Percentiles rank a stretch among this genome's conserved stretches.
phyloP scores from a whole-genome alignment of 2,329 filamentous ascomycete species.

The Cercospora sp. region DNA sequence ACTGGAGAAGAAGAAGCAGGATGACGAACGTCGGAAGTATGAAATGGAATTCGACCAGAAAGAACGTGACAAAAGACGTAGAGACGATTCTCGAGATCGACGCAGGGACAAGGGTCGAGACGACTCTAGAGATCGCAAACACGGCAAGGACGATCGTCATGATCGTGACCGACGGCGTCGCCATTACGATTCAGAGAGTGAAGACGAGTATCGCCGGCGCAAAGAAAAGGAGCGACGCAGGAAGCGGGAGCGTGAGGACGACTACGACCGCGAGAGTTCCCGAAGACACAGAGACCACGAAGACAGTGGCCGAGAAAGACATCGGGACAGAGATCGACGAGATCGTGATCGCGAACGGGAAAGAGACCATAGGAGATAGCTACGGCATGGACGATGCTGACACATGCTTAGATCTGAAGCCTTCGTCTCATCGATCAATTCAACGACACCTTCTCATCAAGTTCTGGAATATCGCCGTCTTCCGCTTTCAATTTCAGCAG shows the following conservation, averaged over 20 bases:
- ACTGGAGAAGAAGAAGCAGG: conserved; percentile 46
- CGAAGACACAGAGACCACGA: conserved; percentile 30
- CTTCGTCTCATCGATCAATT: not conserved
- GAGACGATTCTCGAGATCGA: conserved; percentile 21
- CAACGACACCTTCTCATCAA: not conserved
- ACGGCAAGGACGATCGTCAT: conserved; percentile 23
- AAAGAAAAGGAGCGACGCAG: conserved; percentile 34
- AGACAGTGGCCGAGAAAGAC: conserved; percentile 27
- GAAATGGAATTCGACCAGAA: conserved; percentile 44
- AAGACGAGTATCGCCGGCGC: conserved; percentile 33
- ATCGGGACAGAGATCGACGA: conserved; percentile 20
- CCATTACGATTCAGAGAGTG: conserved; percentile 27
- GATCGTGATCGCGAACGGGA: conserved; percentile 24
- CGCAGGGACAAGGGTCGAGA: conserved; percentile 23
- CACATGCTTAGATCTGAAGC: conserved; percentile 17
- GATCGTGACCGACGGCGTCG: conserved; percentile 27
- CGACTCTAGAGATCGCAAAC: conserved; percentile 11
- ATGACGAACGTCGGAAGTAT: conserved; percentile 52
- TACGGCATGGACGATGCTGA: conserved; percentile 17
- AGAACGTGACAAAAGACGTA: conserved; percentile 37
- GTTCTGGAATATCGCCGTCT: not conserved
- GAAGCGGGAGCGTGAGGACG: conserved; percentile 20
- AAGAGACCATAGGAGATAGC: conserved; percentile 24
- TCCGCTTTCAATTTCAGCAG: not conserved
- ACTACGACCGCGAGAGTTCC: conserved; percentile 19